A percentile compares a stretch with the other conserved stretches of the same genome.
Evolutionary conservation across 768 basidiomycete species (phyloP).

Genomic region (Tylopilus felleus): DNA sequence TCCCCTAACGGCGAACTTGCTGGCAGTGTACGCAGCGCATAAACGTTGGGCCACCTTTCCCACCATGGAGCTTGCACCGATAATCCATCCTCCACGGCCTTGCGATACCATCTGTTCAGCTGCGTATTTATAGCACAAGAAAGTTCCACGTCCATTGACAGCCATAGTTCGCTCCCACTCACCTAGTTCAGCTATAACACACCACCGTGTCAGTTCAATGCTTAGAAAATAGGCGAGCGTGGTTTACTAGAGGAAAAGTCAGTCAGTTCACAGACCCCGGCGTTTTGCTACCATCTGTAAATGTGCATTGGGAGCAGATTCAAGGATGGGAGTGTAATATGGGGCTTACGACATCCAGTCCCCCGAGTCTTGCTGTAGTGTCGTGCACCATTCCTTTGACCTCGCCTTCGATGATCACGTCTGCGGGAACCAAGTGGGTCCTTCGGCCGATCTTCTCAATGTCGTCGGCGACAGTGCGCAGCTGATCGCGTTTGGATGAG

Average conservation of each 20-base stretch:
- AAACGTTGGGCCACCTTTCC: constrained; percentile 10
- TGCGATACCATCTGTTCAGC: constrained; percentile 58
- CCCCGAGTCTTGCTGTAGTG: constrained; percentile 33
- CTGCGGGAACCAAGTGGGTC: constrained; percentile 30
- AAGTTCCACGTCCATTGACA: constrained; percentile 56
- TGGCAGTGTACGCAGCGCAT: constrained; percentile 28
- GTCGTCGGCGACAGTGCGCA: constrained; percentile 29
- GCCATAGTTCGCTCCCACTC: constrained; percentile 42
- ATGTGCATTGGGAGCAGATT: not conserved
- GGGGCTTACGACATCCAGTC: constrained; percentile 45
- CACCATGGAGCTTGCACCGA: constrained; percentile 35
- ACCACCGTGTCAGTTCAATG: not conserved
- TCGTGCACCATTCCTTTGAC: constrained; percentile 40
- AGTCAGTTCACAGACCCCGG: constrained; percentile 4
- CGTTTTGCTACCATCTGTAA: constrained; percentile 29
- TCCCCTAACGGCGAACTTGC: constrained; percentile 42
- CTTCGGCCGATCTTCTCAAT: constrained; percentile 30
- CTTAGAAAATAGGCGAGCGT: not conserved
- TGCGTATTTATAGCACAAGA: constrained; percentile 63
- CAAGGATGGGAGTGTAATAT: not conserved
- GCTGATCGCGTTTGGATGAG: constrained; percentile 22
- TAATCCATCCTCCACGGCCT: constrained; percentile 51
- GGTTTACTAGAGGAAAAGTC: constrained; percentile 5
- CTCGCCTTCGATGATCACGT: constrained; percentile 41
- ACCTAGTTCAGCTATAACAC: constrained; percentile 30